Conservation (phyloP, 176 grass and related monocot genomes). For the Poa annua region DNA sequence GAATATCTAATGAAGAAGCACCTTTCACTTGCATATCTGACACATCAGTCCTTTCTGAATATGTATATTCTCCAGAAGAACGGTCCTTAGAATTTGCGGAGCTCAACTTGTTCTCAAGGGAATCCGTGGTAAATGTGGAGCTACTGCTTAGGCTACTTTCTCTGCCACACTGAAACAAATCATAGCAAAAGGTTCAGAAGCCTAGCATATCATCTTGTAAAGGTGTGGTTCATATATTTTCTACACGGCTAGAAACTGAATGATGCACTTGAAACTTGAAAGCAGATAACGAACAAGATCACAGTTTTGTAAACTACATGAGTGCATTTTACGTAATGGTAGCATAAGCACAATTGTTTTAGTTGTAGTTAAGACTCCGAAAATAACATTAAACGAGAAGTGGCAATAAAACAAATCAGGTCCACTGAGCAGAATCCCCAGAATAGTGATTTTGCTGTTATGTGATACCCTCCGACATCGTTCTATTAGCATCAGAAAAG, state of each 20-base stretch:
- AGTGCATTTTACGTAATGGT: neutral
- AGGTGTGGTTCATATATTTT: slow-evolving; percentile 24
- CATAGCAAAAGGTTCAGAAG: slow-evolving; percentile 33
- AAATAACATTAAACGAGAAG: neutral
- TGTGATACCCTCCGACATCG: neutral
- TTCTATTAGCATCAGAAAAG: neutral
- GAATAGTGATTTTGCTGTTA: neutral
- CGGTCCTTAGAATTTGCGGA: slow-evolving; percentile 67
- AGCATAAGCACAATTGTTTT: neutral
- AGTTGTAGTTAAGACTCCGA: neutral
- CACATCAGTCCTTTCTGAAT: slow-evolving; percentile 76
- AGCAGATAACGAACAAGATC: neutral
- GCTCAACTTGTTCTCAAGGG: slow-evolving; percentile 75
- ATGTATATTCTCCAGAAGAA: slow-evolving; percentile 63
- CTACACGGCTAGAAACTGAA: neutral
- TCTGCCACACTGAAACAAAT: slow-evolving; percentile 65
- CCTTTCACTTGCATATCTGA: slow-evolving; percentile 95
- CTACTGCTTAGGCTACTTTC: slow-evolving; percentile 86
- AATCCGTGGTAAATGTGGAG: slow-evolving; percentile 61
- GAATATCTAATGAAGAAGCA: slow-evolving; percentile 69
- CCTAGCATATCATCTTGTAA: slow-evolving; percentile 16
- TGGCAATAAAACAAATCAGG: neutral
- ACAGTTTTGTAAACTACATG: neutral
- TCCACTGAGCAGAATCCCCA: neutral
- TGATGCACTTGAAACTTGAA: neutral